These are phyloP conservation scores for Dendrobium catenatum DNA, from an alignment of 106 monocot genomes.

Conservation along the genomic window DNA sequence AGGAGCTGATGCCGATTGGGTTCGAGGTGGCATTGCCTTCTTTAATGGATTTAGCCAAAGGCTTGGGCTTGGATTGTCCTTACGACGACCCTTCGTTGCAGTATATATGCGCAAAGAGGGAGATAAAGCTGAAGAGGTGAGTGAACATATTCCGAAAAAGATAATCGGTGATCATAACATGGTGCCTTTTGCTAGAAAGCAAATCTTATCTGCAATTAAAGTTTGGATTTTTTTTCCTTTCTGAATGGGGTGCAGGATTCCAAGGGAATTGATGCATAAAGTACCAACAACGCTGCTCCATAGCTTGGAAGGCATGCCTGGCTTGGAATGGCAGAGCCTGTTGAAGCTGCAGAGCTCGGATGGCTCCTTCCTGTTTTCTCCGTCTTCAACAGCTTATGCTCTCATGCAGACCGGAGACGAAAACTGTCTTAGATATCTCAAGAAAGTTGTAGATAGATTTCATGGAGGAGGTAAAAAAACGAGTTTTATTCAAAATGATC, in stretches of 20 bases:
- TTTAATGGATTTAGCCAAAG: conserved; percentile 60
- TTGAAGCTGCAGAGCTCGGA: conserved; percentile 51
- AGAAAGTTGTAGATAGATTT: conserved; percentile 41
- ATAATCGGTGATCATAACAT: not conserved
- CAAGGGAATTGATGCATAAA: conserved; percentile 72
- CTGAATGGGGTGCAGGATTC: conserved; percentile 47
- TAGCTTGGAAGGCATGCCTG: conserved; percentile 85
- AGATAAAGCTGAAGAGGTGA: conserved; percentile 73
- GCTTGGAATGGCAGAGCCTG: conserved; percentile 68
- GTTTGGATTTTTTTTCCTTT: not conserved
- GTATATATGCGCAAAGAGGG: conserved; percentile 48
- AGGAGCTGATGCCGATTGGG: conserved; percentile 76
- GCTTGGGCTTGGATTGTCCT: conserved; percentile 49
- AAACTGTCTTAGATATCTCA: conserved; percentile 63
- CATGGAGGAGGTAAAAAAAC: conserved; percentile 66
- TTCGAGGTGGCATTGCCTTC: conserved; percentile 93
- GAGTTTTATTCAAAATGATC: not conserved
- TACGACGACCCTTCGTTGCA: conserved; percentile 46
- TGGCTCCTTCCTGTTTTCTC: conserved; percentile 92
- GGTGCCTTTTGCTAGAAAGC: not conserved
- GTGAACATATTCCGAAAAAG: not conserved
- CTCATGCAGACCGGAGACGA: conserved; percentile 53
- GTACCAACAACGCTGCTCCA: conserved; percentile 90
- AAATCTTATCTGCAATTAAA: not conserved
- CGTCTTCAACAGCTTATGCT: conserved; percentile 81